These are phyloP conservation scores for Phlyctochytrium arcticum DNA, from an alignment of 192 early-diverging fungal genomes.

Conservation along the genomic window DNA sequence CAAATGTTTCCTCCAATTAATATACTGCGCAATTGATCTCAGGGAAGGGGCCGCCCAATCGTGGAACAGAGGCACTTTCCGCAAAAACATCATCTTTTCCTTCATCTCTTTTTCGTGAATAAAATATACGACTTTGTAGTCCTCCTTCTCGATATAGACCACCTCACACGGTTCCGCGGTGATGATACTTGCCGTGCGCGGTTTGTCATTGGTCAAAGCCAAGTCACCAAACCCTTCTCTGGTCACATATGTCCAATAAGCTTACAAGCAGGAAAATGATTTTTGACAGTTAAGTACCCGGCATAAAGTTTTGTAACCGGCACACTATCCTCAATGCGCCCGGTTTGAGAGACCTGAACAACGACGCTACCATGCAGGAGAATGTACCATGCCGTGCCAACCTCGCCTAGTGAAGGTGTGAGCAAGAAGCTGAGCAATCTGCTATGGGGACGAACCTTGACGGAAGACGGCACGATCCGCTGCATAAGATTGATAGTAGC, in stretches of 20 bases:
- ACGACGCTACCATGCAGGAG: slow-evolving; percentile 32
- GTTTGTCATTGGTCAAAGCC: slow-evolving; percentile 36
- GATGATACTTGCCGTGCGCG: slow-evolving; percentile 41
- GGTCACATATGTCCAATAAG: not conserved
- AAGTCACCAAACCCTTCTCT: slow-evolving; percentile 48
- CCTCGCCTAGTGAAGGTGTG: slow-evolving; percentile 23
- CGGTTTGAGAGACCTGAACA: slow-evolving; percentile 32
- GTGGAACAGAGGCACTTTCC: slow-evolving; percentile 28
- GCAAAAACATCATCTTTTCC: slow-evolving; percentile 36
- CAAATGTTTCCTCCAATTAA: slow-evolving; percentile 16
- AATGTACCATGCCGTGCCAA: slow-evolving; percentile 45
- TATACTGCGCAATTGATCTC: slow-evolving; percentile 18
- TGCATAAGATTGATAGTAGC: slow-evolving; percentile 28
- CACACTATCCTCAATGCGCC: slow-evolving; percentile 27
- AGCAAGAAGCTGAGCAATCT: not conserved
- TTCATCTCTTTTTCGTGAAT: slow-evolving; percentile 38
- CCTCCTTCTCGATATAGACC: slow-evolving; percentile 34
- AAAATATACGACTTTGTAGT: slow-evolving; percentile 34
- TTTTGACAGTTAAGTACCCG: not conserved
- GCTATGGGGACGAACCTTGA: slow-evolving; percentile 19
- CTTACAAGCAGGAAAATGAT: not conserved
- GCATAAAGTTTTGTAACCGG: slow-evolving; percentile 8
- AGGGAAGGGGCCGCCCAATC: slow-evolving; percentile 18
- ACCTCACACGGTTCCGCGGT: slow-evolving; percentile 32
- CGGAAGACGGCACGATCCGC: slow-evolving; percentile 29